Base-by-base conservation (phyloP, 2,329 filamentous ascomycete genomes). In the Tolypocladium nubicola region DNA sequence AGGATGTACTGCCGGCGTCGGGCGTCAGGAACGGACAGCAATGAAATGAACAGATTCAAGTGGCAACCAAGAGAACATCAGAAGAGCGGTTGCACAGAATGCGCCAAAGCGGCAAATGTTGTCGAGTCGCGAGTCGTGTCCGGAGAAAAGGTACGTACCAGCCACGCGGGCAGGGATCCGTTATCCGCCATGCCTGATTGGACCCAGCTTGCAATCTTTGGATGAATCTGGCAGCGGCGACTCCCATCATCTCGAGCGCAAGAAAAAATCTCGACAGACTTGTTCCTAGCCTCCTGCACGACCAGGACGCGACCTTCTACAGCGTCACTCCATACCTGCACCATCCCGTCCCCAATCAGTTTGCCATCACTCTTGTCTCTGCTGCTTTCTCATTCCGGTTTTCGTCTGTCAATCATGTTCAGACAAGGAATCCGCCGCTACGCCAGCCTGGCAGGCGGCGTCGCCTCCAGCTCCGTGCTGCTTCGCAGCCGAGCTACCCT, bases 381-480 rank as follows among this genome's bases (percentile, higher is more conserved):
- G 47, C 11, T 37, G 47, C 30, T 14, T 52, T n/a, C 4, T 9
- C 7, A 21, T 50, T 19, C 30, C 13, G n/a, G 9, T 11, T 52
- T 10, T 5, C 47, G 26, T 45, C 47, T 26, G 33, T 43, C 26
- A 59, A 69, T 8, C 30, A 63, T 74, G 71, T 70, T 73, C 60
- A 66, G 71, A 61, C 68, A 71, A 61, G 70, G 71, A 60, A 63
- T 75, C 53, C 67, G 72, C 60, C 72, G 72, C 61, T 75, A 72
- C 65, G 71, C 70, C 64, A 64, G 64, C 60, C 63, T 73, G 63
- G 70, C 71, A 59, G 66, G 68, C 63, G 64, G 63, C 56, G 64
- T 67, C 55, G 60, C 66, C 35, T 63, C 70, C 53, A 63, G 65
- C 54, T 63, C 68, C 49, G 59, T 66, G 39, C 53, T 70, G 59